Percentiles rank a stretch among this genome's conserved stretches.
Conservation (phyloP, 2,329 filamentous ascomycete genomes). For the Fusarium concolor region DNA sequence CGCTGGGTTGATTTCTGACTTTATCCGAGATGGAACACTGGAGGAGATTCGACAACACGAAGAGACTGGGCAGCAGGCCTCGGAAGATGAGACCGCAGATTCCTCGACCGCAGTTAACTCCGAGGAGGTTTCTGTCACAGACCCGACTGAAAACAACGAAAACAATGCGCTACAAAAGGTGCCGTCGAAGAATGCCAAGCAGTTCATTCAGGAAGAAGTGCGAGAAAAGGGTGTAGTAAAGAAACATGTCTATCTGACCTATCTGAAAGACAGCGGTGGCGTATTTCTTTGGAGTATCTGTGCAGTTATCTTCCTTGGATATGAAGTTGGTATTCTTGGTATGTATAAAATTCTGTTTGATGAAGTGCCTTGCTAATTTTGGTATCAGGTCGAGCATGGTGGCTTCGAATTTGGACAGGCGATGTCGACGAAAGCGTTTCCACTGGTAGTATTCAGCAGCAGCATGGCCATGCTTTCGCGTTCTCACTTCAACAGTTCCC, state of each 20-base stretch:
- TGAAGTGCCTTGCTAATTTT: conserved; percentile 10
- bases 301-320: conserved; percentile 64
- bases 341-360: conserved; percentile 23
- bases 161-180: conserved; percentile 60
- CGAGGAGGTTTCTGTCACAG: conserved; percentile 59
- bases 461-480: conserved; percentile 57
- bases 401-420: conserved; percentile 72
- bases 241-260: conserved; percentile 73
- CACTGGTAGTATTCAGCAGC: conserved; percentile 45
- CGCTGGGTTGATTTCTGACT: conserved; percentile 73
- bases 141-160: conserved; percentile 55
- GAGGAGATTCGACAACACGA: conserved; percentile 69
- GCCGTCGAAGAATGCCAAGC: conserved; percentile 66
- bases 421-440: conserved; percentile 29
- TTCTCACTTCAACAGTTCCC: conserved; percentile 61
- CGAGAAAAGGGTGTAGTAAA: conserved; percentile 78
- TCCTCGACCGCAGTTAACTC: conserved; percentile 65
- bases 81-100: conserved; percentile 60
- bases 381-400: conserved; percentile 66
- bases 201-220: conserved; percentile 82
- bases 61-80: conserved; percentile 57
- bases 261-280: conserved; percentile 75
- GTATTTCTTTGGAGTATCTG: conserved; percentile 68
- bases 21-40: conserved; percentile 67
- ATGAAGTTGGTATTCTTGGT: conserved; percentile 67